Conservation (phyloP, 1,284 basidiomycete genomes). For the Cystobasidiaceae sp. region DNA sequence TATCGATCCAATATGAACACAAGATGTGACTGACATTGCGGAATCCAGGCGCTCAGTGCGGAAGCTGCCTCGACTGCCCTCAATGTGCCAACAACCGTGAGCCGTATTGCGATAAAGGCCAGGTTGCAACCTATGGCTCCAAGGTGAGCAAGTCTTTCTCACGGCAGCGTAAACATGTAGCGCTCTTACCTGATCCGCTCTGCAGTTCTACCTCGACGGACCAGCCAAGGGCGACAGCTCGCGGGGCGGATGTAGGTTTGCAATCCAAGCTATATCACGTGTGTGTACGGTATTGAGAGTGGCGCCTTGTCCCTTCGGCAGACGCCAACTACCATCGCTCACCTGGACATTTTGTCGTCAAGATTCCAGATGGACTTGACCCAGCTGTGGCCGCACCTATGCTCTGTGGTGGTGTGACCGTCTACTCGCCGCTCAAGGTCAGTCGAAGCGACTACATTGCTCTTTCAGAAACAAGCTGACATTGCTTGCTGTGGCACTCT, state of each 20-base stretch:
- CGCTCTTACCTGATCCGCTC: not conserved
- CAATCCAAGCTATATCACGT: too few species aligned
- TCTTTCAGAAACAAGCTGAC: too few species aligned
- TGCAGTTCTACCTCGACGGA: constrained; percentile 15
- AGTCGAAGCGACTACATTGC: too few species aligned
- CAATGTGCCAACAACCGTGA: constrained; percentile 49
- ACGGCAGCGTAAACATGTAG: not conserved
- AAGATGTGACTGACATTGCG: too few species aligned
- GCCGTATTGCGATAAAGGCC: constrained; percentile 48
- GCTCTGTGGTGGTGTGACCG: constrained; percentile 48
- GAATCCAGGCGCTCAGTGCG: constrained; percentile 47
- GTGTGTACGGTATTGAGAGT: too few species aligned
- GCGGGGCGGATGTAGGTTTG: too few species aligned
- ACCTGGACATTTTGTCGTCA: constrained; percentile 47
- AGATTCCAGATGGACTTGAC: constrained; percentile 46
- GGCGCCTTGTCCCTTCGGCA: too few species aligned
- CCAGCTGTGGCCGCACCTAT: constrained; percentile 48
- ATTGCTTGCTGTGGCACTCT: too few species aligned
- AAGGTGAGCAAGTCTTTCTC: constrained; percentile 17
- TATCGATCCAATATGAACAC: not conserved
- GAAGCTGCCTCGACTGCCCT: constrained; percentile 48
- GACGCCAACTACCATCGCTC: constrained; percentile 49
- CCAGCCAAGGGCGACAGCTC: too few species aligned
- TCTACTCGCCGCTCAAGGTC: constrained; percentile 52
- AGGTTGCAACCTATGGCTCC: constrained; percentile 46